Conservation (phyloP, 2,329 filamentous ascomycete species). For the Sporothrix protearum region DNA sequence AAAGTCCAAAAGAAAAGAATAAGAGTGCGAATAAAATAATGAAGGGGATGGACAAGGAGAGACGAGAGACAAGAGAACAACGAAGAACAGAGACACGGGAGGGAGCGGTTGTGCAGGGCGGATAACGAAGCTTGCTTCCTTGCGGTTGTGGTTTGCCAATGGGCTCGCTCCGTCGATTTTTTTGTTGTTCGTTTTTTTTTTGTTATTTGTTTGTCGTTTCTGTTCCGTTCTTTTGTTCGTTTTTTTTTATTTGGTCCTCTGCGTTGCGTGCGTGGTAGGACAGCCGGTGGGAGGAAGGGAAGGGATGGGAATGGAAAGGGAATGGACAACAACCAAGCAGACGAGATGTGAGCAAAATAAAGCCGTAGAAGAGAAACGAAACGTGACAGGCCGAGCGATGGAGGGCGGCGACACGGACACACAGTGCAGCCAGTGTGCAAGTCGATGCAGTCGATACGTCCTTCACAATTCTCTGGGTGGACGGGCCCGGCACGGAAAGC, state of each 20-base stretch:
- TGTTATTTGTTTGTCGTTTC: neutral
- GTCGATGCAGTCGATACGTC: neutral
- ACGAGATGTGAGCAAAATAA: neutral
- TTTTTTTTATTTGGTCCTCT: neutral
- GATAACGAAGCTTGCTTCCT: neutral
- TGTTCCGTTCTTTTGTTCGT: too few relatives aligned
- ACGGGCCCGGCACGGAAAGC: constrained; percentile 24
- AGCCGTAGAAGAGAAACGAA: neutral
- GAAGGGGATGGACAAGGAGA: neutral
- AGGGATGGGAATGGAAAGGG: neutral
- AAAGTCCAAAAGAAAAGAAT: neutral
- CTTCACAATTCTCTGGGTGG: neutral
- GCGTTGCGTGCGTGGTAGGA: constrained; percentile 6
- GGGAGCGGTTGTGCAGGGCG: constrained; percentile 8
- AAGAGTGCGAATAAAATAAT: constrained; percentile 1
- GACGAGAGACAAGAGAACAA: neutral
- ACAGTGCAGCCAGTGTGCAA: neutral
- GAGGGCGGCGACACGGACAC: constrained; percentile 17
- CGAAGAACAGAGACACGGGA: constrained; percentile 11
- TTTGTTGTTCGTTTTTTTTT: neutral
- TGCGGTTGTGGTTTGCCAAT: neutral
- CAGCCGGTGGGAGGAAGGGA: neutral
- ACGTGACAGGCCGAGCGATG: neutral
- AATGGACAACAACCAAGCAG: neutral
- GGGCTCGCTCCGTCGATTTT: neutral